These are phyloP conservation scores for Mycena haematopus DNA, from an alignment of 768 basidiomycete genomes.

Conservation along the genomic window DNA sequence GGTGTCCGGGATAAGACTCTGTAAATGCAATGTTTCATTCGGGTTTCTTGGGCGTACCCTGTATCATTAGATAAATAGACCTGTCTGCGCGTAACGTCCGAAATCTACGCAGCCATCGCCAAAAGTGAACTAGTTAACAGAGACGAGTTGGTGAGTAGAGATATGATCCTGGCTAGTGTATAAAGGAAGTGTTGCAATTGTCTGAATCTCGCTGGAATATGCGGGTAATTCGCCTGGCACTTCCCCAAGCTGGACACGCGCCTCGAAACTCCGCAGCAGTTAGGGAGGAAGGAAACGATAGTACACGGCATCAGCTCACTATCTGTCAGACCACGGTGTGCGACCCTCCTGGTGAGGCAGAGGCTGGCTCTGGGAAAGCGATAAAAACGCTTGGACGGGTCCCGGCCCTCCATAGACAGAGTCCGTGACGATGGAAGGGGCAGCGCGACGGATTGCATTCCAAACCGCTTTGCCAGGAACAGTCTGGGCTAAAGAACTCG, in stretches of 20 bases:
- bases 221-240: neutral
- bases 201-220: neutral
- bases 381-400: constrained; percentile 16
- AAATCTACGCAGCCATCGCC: neutral
- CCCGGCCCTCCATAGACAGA: constrained; percentile 28
- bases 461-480: constrained; percentile 21
- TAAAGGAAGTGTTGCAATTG: constrained; percentile 9
- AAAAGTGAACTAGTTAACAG: too few relatives aligned
- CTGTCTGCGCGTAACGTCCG: neutral
- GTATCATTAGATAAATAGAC: neutral
- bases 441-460: constrained; percentile 23
- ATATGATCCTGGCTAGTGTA: constrained; percentile 4
- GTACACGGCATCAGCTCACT: constrained; percentile 5
- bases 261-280: constrained; percentile 4
- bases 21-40: too few relatives aligned
- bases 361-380: constrained; percentile 13
- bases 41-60: neutral
- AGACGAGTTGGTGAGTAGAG: neutral
- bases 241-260: neutral
- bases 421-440: constrained; percentile 9
- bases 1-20: too few relatives aligned
- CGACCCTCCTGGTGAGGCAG: neutral
- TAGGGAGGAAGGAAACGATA: neutral
- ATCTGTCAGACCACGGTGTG: constrained; percentile 20
- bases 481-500: constrained; percentile 13